A percentile compares a stretch with the other conserved stretches of the same genome.
These are phyloP conservation scores for Candida bentonensis DNA, from an alignment of 805 yeast species.

Conservation along the genomic window DNA sequence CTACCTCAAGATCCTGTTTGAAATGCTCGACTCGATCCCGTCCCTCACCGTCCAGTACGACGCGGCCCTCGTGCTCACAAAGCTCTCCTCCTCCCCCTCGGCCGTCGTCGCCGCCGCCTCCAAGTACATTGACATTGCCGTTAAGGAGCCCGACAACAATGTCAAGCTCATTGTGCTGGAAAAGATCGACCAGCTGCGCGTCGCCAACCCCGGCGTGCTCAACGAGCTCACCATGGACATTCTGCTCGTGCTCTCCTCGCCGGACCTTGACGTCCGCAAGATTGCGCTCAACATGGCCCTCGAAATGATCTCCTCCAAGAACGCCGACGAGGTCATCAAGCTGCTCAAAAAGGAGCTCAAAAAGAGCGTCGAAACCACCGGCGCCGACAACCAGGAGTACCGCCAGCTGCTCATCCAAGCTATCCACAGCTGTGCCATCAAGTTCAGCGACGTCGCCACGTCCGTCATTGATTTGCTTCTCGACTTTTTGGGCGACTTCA, in stretches of 20 bases:
- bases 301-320: constrained; percentile 66
- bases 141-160: constrained; percentile 88
- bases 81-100: constrained; percentile 41
- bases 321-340: constrained; percentile 87
- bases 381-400: constrained; percentile 72
- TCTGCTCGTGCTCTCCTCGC: constrained; percentile 70
- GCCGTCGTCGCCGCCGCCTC: constrained; percentile 67
- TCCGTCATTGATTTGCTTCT: constrained; percentile 77
- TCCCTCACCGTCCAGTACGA: constrained; percentile 74
- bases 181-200: constrained; percentile 63
- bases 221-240: constrained; percentile 78
- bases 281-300: constrained; percentile 80
- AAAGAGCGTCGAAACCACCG: constrained; percentile 44
- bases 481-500: constrained; percentile 71
- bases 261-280: constrained; percentile 80
- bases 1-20: constrained; percentile 60
- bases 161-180: constrained; percentile 86
- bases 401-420: constrained; percentile 79
- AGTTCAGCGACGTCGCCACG: constrained; percentile 82
- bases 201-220: constrained; percentile 63
- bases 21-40: constrained; percentile 52
- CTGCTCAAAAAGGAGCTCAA: constrained; percentile 83
- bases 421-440: constrained; percentile 77
- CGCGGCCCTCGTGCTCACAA: constrained; percentile 70
- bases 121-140: constrained; percentile 77